Base-by-base conservation (phyloP, 306 rosid genomes). In the Corylus avellana region DNA sequence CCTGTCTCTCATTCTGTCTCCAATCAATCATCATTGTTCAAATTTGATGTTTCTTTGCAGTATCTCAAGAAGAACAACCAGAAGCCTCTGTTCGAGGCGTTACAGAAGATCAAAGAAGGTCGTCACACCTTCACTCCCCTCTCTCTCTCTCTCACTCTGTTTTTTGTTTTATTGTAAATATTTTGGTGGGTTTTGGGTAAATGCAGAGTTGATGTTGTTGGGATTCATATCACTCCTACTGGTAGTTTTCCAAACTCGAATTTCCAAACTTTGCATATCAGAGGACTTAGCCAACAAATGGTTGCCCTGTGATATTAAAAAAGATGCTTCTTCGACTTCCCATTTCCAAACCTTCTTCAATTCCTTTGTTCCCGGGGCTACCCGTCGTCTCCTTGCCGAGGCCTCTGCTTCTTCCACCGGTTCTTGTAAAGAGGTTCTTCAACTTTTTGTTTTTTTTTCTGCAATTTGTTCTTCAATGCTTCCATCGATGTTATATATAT, bases 51-150 rank as follows among this genome's bases (percentile, higher is more conserved):
- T 29, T 16, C 0, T 22, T 29, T 58, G 76, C 83, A 83, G 86
- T 79, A 70, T 78, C 83, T 83, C 63, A 75, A 75, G 83, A 83
- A 56, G 75, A 75, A 79, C 74, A 75, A 83, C 25, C 86, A 83
- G 77, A 83, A 70, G 66, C 86, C 86, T 56, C 86, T 83, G 10
- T 79, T 55, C 49, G 74, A 83, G 54, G 86, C 86, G 46, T 71
- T 83, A 61, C 78, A 68, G 74, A 83, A 83, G 79, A 79, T 83
- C 83, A 83, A 83, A 83, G 86, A 83, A 83, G 86, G 86, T 83
- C 10, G 17, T 37, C 56, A 14, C 17, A 55, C 9, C 25, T 55
- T 18, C 22, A 44, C 16, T 35, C 37, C 9, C 8, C 13, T n/a
- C 13, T 55, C 17, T 39, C 61, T 48, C 17, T 37, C 11, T 44